Conservation (phyloP, 1,284 basidiomycete genomes). For the Ganoderma resinaceum region DNA sequence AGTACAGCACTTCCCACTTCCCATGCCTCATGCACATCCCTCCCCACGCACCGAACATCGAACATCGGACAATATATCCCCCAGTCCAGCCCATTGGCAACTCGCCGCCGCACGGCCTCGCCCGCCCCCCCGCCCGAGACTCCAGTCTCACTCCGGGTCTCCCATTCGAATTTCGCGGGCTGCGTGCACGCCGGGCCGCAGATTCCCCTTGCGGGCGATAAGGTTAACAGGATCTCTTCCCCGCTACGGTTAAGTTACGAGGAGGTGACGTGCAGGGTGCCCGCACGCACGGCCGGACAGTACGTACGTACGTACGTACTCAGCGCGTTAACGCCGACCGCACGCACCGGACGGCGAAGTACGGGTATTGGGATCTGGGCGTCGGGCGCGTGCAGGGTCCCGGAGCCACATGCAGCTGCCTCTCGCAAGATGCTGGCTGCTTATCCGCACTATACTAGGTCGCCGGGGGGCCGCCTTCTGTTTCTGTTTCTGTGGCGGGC, state of each 20-base stretch:
- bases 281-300: not conserved
- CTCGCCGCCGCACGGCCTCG: conserved; percentile 3
- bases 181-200: conserved; percentile 5
- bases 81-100: not conserved
- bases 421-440: not conserved
- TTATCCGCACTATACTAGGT: not conserved
- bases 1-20: not conserved
- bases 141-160: not conserved
- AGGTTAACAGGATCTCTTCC: conserved; percentile 8
- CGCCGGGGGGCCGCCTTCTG: not conserved
- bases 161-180: no score
- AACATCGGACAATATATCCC: no score
- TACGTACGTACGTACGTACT: conserved; percentile 1
- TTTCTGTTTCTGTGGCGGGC: no score
- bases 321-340: not conserved
- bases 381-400: not conserved
- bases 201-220: conserved; percentile 14
- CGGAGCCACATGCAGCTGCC: not conserved
- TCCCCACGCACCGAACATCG: no score
- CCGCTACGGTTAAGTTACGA: no score
- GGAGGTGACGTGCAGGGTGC: conserved; percentile 4
- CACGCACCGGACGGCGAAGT: not conserved
- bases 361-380: no score
- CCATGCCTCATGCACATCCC: not conserved
- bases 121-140: not conserved